These are phyloP conservation scores for Phenoliferia sp. DNA, from an alignment of 1,284 basidiomycete species.

Conservation along the genomic window DNA sequence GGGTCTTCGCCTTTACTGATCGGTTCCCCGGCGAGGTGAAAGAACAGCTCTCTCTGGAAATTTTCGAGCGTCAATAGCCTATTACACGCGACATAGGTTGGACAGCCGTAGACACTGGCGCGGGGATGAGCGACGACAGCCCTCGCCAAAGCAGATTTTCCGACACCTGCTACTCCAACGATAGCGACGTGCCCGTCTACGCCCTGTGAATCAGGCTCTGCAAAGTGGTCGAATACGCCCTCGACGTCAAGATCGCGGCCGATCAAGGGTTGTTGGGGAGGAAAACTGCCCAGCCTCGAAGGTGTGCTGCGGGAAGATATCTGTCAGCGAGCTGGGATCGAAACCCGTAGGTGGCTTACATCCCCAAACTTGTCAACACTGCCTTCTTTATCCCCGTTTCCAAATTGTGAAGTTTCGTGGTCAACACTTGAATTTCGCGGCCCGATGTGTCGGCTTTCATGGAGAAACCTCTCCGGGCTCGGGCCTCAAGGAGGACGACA, in stretches of 20 bases:
- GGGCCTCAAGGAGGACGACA: no score
- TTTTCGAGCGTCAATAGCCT: neutral
- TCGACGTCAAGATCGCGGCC: neutral
- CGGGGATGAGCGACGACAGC: neutral
- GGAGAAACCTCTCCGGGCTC: no score
- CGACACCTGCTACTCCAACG: neutral
- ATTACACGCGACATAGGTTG: neutral
- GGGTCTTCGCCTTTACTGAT: neutral
- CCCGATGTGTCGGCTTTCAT: no score
- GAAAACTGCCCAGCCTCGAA: neutral
- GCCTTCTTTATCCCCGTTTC: no score
- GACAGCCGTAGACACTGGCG: neutral
- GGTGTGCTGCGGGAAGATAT: no score
- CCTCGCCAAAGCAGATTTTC: neutral
- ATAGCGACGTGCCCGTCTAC: neutral
- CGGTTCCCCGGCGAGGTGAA: neutral
- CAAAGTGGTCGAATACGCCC: neutral
- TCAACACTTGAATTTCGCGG: no score
- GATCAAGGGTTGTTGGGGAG: neutral
- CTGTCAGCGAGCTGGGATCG: no score
- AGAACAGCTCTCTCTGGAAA: neutral
- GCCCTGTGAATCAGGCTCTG: neutral
- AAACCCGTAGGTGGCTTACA: no score
- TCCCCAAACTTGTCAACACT: no score
- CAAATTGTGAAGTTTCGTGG: no score